Percentiles rank a stretch among this genome's conserved stretches.
These are phyloP conservation scores for Pythium inflatum DNA, from an alignment of 352 stramenopile genomes.

Conservation along the genomic window DNA sequence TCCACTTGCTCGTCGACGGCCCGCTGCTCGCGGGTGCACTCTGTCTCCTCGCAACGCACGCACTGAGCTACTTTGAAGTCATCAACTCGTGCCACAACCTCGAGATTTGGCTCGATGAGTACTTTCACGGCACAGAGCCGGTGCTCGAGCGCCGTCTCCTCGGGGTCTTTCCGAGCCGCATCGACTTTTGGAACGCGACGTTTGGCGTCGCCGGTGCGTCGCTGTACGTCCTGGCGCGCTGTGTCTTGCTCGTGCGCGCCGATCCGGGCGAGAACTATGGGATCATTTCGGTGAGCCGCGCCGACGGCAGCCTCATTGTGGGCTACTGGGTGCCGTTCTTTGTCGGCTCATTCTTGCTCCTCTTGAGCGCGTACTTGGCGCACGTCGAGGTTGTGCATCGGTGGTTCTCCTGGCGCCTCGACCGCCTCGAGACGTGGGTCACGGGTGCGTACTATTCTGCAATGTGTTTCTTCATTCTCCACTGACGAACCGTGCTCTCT, in stretches of 20 bases:
- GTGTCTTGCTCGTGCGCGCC: conserved; percentile 56
- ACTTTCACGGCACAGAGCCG: conserved; percentile 76
- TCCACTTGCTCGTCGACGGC: conserved; percentile 49
- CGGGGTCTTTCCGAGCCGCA: conserved; percentile 80
- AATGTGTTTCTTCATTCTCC: background rate
- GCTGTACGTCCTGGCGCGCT: conserved; percentile 64
- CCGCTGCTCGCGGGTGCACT: conserved; percentile 62
- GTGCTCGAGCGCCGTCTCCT: conserved; percentile 69
- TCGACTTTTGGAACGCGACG: conserved; percentile 80
- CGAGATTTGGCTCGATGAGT: conserved; percentile 86
- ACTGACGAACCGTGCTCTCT: background rate
- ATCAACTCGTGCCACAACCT: conserved; percentile 90
- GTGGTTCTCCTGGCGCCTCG: conserved; percentile 80
- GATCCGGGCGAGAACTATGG: conserved; percentile 68
- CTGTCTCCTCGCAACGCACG: conserved; percentile 62
- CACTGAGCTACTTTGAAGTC: conserved; percentile 82
- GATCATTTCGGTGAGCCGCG: conserved; percentile 70
- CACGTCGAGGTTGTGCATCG: conserved; percentile 86
- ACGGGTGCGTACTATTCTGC: conserved; percentile 42
- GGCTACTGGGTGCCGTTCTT: conserved; percentile 87
- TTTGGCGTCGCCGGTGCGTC: conserved; percentile 64
- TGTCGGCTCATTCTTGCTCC: conserved; percentile 74
- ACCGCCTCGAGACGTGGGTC: conserved; percentile 61
- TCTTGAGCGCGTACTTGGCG: conserved; percentile 75
- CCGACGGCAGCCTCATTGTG: conserved; percentile 68